Base-by-base conservation (phyloP, 345 rosid species). In the Camelina sativa region DNA sequence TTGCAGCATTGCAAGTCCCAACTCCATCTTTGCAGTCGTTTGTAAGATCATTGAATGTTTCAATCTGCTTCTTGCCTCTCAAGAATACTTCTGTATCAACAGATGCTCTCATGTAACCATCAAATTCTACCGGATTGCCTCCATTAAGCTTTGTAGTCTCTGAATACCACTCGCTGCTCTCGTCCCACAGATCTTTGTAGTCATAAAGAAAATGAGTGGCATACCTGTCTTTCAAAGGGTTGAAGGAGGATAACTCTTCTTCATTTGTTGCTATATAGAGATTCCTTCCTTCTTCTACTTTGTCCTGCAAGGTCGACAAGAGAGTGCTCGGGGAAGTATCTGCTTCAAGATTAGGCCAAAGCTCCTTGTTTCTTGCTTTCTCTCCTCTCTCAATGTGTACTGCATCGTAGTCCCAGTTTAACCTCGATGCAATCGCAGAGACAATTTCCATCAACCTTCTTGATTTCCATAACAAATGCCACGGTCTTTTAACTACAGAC, bases 351-450 rank as follows among this genome's bases (percentile, higher is more conserved):
- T 94, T 90, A 17, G 96, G 98, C 97, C 97, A 94, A 11, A 86
- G 92, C 54, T 92, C 85, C 68, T 51, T 85, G 87, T 87, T 92
- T 75, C 64, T 85, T 30, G 92, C 92, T 75, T 90, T 91, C 80
- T 91, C 91, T 19, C 97, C 97, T 80, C 97, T 84, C 81, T 83
- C 97, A 1, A 94, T 86, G 55, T 91, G 97, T 60, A 82, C 86
- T 1, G 99, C 76, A 69, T 94, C 97, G 47, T 91, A 94, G 76
- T 94, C 97, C 97, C 96, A 94, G 35, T 94, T 89, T 80, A 94
- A 75, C 86, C 77, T 91, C 0, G 97, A 67, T 3, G 90, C 86
- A 53, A 94, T 84, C 2, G 87, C 77, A 2, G 96, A 84, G 37
- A 90, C 93, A 5, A 94, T 91, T 46, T 91, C 98, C 98, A 90